These are phyloP conservation scores for Pleurotus pulmonarius DNA, from an alignment of 768 basidiomycete genomes.

Conservation along the genomic window DNA sequence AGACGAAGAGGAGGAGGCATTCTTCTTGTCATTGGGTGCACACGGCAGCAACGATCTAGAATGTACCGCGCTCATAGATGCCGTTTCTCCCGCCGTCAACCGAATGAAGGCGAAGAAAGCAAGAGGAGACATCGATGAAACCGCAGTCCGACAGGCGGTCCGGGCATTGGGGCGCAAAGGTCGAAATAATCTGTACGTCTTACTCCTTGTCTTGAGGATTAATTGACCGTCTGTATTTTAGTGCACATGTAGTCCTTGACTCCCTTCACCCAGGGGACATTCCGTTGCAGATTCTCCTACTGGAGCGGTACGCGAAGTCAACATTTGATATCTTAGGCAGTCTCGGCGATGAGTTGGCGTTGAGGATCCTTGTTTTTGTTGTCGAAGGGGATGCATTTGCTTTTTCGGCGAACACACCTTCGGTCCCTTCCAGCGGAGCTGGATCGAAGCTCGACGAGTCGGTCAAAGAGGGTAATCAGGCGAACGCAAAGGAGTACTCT, in stretches of 20 bases:
- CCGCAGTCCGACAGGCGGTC: constrained; percentile 61
- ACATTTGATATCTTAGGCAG: constrained; percentile 80
- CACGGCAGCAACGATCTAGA: background rate
- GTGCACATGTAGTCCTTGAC: constrained; percentile 47
- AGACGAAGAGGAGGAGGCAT: constrained; percentile 14
- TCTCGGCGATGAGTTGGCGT: constrained; percentile 61
- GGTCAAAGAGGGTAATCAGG: constrained; percentile 15
- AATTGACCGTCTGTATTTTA: constrained; percentile 19
- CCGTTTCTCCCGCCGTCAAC: background rate
- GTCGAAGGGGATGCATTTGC: constrained; percentile 8
- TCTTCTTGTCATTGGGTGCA: constrained; percentile 3
- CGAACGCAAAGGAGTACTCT: background rate
- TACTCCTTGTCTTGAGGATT: background rate
- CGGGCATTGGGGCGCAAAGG: constrained; percentile 62
- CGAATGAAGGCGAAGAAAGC: constrained; percentile 46
- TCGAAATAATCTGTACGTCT: constrained; percentile 68
- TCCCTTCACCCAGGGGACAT: constrained; percentile 66
- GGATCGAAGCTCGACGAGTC: no score
- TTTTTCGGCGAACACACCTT: no score
- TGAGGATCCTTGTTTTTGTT: constrained; percentile 53
- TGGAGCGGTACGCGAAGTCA: constrained; percentile 80
- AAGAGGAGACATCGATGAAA: constrained; percentile 67
- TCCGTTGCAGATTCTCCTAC: constrained; percentile 73
- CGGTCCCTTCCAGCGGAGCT: no score
- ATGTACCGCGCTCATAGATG: background rate